Conservation (phyloP, 2,329 filamentous ascomycete genomes). For the Coleophoma cylindrospora region DNA sequence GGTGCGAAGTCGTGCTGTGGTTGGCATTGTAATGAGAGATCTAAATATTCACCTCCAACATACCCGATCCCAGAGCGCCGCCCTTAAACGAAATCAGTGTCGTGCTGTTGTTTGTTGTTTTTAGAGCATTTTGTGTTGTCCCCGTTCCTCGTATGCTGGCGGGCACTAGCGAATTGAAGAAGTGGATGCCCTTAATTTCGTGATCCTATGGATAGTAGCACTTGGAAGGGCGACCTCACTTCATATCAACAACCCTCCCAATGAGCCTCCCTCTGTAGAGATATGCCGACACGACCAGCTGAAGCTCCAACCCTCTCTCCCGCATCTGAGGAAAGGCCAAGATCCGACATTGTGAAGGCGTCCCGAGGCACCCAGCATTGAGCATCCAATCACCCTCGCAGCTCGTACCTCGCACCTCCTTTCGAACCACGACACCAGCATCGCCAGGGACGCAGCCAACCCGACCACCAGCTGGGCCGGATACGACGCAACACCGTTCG, state of each 20-base stretch:
- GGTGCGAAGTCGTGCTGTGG: too few species aligned
- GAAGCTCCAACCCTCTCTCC: not conserved
- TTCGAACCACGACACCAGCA: constrained; percentile 10
- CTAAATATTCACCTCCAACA: too few species aligned
- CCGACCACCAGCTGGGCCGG: constrained; percentile 17
- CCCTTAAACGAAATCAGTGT: too few species aligned
- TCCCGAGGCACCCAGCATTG: constrained; percentile 8
- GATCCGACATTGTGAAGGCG: not conserved
- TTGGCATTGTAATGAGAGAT: too few species aligned
- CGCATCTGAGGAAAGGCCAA: not conserved
- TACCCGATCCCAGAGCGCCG: too few species aligned
- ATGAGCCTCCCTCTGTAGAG: not conserved
- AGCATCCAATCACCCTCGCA: constrained; percentile 9
- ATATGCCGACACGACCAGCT: not conserved
- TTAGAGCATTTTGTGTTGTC: too few species aligned
- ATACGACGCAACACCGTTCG: constrained; percentile 13
- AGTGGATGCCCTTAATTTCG: too few species aligned
- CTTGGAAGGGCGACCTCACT: too few species aligned
- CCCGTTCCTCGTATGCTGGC: too few species aligned
- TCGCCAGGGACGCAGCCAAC: constrained; percentile 4
- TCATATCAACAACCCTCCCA: not conserved
- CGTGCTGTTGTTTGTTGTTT: too few species aligned
- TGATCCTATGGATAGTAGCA: too few species aligned
- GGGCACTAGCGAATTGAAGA: too few species aligned
- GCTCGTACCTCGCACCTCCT: constrained; percentile 14